phyloP scores from a whole-genome alignment of 2,329 filamentous ascomycete genomes.

The Colletotrichum somersetense region DNA sequence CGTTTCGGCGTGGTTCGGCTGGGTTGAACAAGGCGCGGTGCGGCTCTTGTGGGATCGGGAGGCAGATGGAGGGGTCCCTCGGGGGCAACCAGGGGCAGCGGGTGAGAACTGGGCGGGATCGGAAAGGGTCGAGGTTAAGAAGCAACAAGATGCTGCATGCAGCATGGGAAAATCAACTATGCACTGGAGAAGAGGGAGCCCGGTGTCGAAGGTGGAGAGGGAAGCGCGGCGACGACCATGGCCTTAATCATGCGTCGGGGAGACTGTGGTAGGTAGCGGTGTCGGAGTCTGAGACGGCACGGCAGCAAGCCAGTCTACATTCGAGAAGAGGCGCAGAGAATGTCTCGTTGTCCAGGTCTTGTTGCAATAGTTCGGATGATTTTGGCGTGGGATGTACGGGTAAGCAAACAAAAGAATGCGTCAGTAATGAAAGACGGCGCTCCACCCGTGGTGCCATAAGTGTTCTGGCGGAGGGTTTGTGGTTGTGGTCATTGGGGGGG shows the following conservation, averaged over 20 bases:
- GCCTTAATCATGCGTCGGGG: conserved; percentile 39
- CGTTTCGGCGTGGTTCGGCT: conserved; percentile 18
- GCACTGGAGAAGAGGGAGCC: conserved; percentile 33
- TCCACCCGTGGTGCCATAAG: conserved; percentile 15
- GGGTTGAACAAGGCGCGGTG: conserved; percentile 24
- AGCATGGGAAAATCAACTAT: conserved; percentile 35
- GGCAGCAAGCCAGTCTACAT: conserved; percentile 23
- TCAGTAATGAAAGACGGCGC: conserved; percentile 14
- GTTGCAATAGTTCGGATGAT: conserved; percentile 12
- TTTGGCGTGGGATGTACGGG: conserved; percentile 15
- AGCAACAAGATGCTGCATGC: conserved; percentile 6
- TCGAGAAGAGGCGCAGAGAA: conserved; percentile 10
- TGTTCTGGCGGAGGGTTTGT: conserved; percentile 22
- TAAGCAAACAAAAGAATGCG: conserved; percentile 29
- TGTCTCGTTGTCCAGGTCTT: conserved; percentile 8
- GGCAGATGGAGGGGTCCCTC: conserved; percentile 36
- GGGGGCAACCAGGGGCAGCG: conserved; percentile 22
- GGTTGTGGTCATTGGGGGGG: neutral
- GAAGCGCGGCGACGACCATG: conserved; percentile 36
- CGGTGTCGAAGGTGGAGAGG: conserved; percentile 36
- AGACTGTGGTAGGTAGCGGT: conserved; percentile 28
- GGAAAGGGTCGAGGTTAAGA: conserved; percentile 21
- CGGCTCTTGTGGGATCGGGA: conserved; percentile 17
- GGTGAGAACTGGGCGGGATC: conserved; percentile 17
- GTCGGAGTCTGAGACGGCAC: conserved; percentile 21